A percentile compares a stretch with the other conserved stretches of the same genome.
phyloP scores from a whole-genome alignment of 164 flowering plant species.

The Malania oleifera region DNA sequence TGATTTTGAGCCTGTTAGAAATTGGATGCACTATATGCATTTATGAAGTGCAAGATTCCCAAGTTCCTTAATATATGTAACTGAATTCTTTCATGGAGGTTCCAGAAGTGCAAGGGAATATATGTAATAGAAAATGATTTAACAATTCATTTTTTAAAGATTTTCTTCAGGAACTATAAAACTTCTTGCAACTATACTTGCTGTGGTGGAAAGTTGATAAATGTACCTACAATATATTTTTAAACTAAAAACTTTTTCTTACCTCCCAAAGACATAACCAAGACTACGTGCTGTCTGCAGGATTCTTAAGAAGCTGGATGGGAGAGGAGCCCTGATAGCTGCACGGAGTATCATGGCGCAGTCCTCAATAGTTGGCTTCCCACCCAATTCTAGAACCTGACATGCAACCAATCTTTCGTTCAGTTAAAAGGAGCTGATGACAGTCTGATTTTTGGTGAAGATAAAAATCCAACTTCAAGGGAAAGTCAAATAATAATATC shows the following conservation, averaged over 20 bases:
- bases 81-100: no score
- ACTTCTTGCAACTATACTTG: no score
- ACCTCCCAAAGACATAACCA: constrained; percentile 88
- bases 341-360: constrained; percentile 89
- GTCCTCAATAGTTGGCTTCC: constrained; percentile 88
- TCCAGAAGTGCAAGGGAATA: no score
- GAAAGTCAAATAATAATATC: background rate
- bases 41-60: no score
- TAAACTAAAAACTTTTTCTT: constrained; percentile 13
- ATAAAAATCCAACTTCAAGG: background rate
- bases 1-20: no score
- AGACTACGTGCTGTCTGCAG: constrained; percentile 78
- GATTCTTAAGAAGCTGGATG: constrained; percentile 81
- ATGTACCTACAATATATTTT: background rate
- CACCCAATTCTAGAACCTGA: constrained; percentile 92
- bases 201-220: background rate
- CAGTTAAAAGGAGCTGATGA: background rate
- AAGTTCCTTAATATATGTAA: no score
- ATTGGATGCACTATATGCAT: no score
- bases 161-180: no score
- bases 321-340: constrained; percentile 85
- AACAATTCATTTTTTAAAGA: no score
- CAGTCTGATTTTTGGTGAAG: background rate
- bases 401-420: constrained; percentile 4
- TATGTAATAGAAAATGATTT: no score